phyloP scores from a whole-genome alignment of 768 basidiomycete species.

The Trametes gibbosa region DNA sequence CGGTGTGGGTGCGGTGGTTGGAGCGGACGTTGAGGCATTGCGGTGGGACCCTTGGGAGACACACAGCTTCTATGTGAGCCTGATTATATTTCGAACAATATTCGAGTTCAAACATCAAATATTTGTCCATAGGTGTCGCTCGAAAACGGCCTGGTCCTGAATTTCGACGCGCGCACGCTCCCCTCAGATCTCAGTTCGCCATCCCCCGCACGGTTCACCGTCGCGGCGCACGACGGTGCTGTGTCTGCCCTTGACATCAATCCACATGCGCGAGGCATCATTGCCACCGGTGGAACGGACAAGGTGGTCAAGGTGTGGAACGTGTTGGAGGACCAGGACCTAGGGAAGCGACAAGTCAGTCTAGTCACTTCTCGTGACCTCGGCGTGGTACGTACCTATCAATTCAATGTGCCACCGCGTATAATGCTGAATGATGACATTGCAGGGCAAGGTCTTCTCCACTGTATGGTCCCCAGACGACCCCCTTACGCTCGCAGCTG shows the following conservation, averaged over 20 bases:
- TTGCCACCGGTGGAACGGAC: constrained; percentile 93
- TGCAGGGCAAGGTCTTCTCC: constrained; percentile 94
- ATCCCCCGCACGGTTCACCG: constrained; percentile 77
- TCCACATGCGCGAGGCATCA: constrained; percentile 83
- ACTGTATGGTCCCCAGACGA: constrained; percentile 91
- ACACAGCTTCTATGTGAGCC: constrained; percentile 78
- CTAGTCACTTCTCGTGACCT: constrained; percentile 86
- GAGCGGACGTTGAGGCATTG: constrained; percentile 90
- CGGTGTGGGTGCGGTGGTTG: constrained; percentile 82
- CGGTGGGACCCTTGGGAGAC: constrained; percentile 96
- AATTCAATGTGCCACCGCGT: background rate
- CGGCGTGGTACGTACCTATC: constrained; percentile 65
- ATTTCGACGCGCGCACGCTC: constrained; percentile 86
- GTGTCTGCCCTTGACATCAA: constrained; percentile 89
- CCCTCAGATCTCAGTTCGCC: constrained; percentile 63
- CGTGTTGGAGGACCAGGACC: constrained; percentile 58
- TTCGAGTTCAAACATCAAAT: background rate
- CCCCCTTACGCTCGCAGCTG: constrained; percentile 89
- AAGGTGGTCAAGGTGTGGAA: constrained; percentile 98
- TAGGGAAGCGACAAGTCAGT: constrained; percentile 71
- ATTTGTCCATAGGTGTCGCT: constrained; percentile 67
- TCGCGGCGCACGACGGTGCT: constrained; percentile 91
- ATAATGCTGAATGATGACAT: background rate
- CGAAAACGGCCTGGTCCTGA: constrained; percentile 91
- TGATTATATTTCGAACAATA: background rate